Conservation (phyloP, 495 filamentous ascomycete species). For the Pseudotulostoma volvatum region DNA sequence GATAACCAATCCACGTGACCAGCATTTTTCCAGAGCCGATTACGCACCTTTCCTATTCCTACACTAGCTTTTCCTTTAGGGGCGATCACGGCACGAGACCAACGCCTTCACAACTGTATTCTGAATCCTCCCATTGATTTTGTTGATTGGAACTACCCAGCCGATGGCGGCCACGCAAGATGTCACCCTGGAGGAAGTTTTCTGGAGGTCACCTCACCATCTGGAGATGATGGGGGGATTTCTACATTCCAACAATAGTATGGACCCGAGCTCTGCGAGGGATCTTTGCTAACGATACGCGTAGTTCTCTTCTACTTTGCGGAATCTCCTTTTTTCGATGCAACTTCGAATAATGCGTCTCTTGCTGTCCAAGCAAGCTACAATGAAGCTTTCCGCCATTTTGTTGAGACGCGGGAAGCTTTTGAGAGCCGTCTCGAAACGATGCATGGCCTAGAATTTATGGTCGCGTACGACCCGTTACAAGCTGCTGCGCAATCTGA, state of each 20-base stretch:
- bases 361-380: conserved; percentile 58
- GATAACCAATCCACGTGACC: no score
- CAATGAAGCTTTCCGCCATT: conserved; percentile 48
- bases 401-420: conserved; percentile 50
- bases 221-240: conserved; percentile 42
- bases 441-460: conserved; percentile 72
- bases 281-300: background rate
- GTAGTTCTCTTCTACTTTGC: conserved; percentile 78
- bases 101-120: no score
- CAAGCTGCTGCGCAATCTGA: conserved; percentile 45
- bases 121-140: no score
- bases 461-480: conserved; percentile 57
- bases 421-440: conserved; percentile 63
- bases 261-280: conserved; percentile 1
- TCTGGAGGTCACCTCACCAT: conserved; percentile 48
- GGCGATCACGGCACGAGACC: no score
- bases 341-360: conserved; percentile 71
- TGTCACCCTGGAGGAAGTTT: conserved; percentile 57
- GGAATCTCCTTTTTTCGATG: conserved; percentile 80
- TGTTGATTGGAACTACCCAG: background rate
- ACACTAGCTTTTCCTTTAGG: no score
- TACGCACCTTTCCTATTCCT: no score
- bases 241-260: conserved; percentile 35
- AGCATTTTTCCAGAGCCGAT: no score
- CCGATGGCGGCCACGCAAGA: conserved; percentile 32